Base-by-base conservation (phyloP, 1,139 yeast species). In the Candida sanyaensis region DNA sequence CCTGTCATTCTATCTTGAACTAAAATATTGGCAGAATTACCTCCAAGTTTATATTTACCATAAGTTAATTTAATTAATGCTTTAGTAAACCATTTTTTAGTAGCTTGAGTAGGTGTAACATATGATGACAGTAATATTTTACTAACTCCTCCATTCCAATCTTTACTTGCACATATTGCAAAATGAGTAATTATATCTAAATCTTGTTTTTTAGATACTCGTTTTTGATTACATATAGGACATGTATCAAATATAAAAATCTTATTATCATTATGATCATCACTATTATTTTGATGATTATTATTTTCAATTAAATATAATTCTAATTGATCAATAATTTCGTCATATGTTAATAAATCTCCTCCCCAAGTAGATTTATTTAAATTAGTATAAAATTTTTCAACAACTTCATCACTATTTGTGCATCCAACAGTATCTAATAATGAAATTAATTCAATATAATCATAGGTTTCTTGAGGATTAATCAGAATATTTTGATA, bases 1-100 rank as follows among this genome's bases (percentile, higher is more conserved):
- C 99, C 99, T 0, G 97, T 87, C 37, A 79, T 75, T 54, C 99
- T 75, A 65, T 93, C 97, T 64, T 93, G 98, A 2, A 93, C 98
- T 46, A 93, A 72, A 37, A 93, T 93, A 61, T 92, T 92, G 11
- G 98, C 99, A 42, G 95, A 89, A 61, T 92, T 89, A 34, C 91
- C 86, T 1, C 99, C 99, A 29, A 92, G 69, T 43, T 85, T 83
- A 63, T 91, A 88, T 56, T 87, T 86, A 0, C 99, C 99, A 62
- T 90, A 91, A 0, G 96, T 88, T 42, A 93, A 71, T 61, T 90
- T 92, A 47, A 91, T 87, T 50, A 91, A 72, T 3, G 88, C 80
- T 59, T 88, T 90, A 5, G 92, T 79, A 57, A 88, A 89, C 98
- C 98, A 91, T 53, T 93, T 81, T 56, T 88, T 84, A 3, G 93